These are phyloP conservation scores for Boletus semigastroideus DNA, from an alignment of 1,284 basidiomycete species.

Conservation along the genomic window DNA sequence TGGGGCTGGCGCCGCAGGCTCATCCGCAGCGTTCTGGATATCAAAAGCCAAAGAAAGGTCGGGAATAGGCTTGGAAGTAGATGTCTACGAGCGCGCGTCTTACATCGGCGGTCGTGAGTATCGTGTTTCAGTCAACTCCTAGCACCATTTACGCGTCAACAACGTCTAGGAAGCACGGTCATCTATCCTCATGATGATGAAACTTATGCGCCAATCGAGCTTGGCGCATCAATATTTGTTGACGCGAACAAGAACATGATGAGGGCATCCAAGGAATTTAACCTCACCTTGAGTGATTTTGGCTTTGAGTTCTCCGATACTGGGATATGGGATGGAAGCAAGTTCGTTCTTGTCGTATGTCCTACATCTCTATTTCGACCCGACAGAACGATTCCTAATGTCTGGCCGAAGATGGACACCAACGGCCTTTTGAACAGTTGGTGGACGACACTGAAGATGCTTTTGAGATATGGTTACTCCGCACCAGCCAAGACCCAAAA, in stretches of 20 bases:
- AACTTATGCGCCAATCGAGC: slow-evolving; percentile 64
- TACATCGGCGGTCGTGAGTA: slow-evolving; percentile 84
- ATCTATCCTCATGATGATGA: slow-evolving; percentile 77
- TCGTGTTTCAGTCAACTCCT: slow-evolving; percentile 2
- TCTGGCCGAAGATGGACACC: slow-evolving; percentile 46
- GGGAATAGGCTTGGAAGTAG: slow-evolving; percentile 69
- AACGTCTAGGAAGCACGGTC: slow-evolving; percentile 62
- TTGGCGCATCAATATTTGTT: slow-evolving; percentile 91
- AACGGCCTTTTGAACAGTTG: slow-evolving; percentile 47
- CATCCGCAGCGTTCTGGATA: slow-evolving; percentile 86
- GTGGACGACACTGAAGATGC: slow-evolving; percentile 70
- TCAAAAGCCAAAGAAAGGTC: slow-evolving; percentile 68
- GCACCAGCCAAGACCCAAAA: slow-evolving; percentile 61
- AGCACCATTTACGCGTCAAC: slow-evolving; percentile 1
- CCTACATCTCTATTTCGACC: slow-evolving; percentile 24
- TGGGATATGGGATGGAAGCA: slow-evolving; percentile 83
- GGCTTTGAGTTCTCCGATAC: slow-evolving; percentile 50
- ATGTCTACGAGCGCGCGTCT: slow-evolving; percentile 75
- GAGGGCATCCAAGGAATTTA: slow-evolving; percentile 80
- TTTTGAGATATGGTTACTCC: slow-evolving; percentile 81
- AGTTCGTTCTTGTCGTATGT: slow-evolving; percentile 65
- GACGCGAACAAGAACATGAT: slow-evolving; percentile 79
- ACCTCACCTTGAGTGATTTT: slow-evolving; percentile 60
- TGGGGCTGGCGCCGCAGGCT: slow-evolving; percentile 86
- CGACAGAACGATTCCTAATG: neutral